phyloP scores from a whole-genome alignment of 768 basidiomycete species.

The Lyophyllum semitale region DNA sequence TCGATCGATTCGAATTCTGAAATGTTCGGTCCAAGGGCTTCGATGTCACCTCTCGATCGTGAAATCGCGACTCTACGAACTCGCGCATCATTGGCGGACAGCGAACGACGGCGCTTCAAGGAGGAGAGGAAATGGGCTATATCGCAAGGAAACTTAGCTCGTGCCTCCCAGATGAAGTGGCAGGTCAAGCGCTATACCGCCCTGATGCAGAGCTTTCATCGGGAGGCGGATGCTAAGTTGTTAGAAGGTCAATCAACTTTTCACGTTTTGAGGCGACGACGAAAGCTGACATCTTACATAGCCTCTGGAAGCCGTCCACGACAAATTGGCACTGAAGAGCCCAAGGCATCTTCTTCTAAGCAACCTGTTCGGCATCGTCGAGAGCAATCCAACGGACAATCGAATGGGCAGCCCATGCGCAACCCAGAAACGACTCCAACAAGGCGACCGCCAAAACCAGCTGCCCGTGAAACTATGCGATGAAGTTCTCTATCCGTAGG shows the following conservation, averaged over 20 bases:
- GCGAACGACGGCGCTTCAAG: constrained; percentile 78
- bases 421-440: constrained; percentile 7
- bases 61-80: constrained; percentile 77
- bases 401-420: constrained; percentile 11
- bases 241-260: constrained; percentile 54
- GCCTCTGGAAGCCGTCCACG: constrained; percentile 17
- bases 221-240: constrained; percentile 72
- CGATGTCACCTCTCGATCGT: constrained; percentile 67
- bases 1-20: constrained; percentile 75
- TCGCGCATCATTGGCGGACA: constrained; percentile 79
- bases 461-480: constrained; percentile 34
- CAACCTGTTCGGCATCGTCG: constrained; percentile 15
- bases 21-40: constrained; percentile 55
- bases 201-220: constrained; percentile 78
- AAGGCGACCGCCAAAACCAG: constrained; percentile 29
- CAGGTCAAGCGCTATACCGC: constrained; percentile 81
- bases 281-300: constrained; percentile 1
- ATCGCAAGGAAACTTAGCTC: constrained; percentile 73
- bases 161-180: constrained; percentile 81
- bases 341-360: constrained; percentile 23
- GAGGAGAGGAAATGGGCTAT: constrained; percentile 89
- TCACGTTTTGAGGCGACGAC: neutral
- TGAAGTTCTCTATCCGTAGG: constrained; percentile 21
- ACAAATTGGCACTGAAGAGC: constrained; percentile 23
- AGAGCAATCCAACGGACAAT: constrained; percentile 10